These are phyloP conservation scores for Penicillium thymicola DNA, from an alignment of 2,329 filamentous ascomycete species.

Conservation along the genomic window DNA sequence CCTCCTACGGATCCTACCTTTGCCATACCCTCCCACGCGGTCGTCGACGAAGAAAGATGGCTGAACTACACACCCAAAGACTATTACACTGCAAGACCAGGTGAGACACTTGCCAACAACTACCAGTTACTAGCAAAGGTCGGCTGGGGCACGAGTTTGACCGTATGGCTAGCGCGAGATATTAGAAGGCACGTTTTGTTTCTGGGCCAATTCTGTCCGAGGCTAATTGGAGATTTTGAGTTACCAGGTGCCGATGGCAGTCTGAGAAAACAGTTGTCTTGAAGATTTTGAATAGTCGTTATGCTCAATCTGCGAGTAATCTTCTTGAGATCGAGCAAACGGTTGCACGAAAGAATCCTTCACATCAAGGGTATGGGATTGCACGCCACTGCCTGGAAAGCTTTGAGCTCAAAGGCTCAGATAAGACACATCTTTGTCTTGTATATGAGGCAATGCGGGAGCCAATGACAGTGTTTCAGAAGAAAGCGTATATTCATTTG, in stretches of 20 bases:
- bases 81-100: slow-evolving; percentile 17
- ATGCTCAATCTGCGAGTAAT: slow-evolving; percentile 14
- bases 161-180: slow-evolving; percentile 45
- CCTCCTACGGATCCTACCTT: not conserved
- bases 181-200: slow-evolving; percentile 19
- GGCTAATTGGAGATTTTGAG: not conserved
- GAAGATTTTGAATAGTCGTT: slow-evolving; percentile 29
- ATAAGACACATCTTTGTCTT: slow-evolving; percentile 34
- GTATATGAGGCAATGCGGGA: slow-evolving; percentile 38
- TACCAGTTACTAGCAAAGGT: slow-evolving; percentile 43
- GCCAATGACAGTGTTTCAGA: slow-evolving; percentile 31
- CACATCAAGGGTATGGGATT: slow-evolving; percentile 22
- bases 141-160: slow-evolving; percentile 43
- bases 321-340: slow-evolving; percentile 25
- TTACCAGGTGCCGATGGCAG: slow-evolving; percentile 8
- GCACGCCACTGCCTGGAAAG: slow-evolving; percentile 22
- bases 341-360: slow-evolving; percentile 26
- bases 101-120: slow-evolving; percentile 36
- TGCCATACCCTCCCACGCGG: not conserved
- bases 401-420: slow-evolving; percentile 20
- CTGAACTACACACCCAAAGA: not conserved
- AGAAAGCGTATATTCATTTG: slow-evolving; percentile 32
- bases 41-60: not conserved
- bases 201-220: not conserved
- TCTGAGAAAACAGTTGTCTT: slow-evolving; percentile 23